These are phyloP conservation scores for Senna siamea DNA, from an alignment of 306 rosid species.

Conservation along the genomic window DNA sequence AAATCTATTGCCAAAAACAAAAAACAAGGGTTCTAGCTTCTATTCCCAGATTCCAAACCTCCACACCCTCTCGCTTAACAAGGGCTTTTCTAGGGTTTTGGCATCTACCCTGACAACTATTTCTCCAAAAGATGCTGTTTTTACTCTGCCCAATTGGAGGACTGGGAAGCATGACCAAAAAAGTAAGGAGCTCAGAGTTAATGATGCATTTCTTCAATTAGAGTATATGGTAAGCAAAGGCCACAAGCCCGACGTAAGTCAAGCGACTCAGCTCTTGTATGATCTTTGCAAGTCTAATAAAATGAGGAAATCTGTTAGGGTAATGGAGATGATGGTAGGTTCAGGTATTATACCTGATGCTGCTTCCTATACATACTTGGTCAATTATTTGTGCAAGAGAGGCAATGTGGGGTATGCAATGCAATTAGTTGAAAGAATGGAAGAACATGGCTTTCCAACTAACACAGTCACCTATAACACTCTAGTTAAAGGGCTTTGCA, in stretches of 20 bases:
- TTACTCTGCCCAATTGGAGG: slow-evolving; percentile 76
- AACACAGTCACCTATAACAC: slow-evolving; percentile 72
- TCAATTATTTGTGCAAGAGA: slow-evolving; percentile 71
- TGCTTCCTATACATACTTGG: slow-evolving; percentile 68
- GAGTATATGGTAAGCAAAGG: slow-evolving; percentile 72
- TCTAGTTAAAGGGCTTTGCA: slow-evolving; percentile 79
- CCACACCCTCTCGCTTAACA: slow-evolving; percentile 53
- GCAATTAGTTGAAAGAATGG: slow-evolving; percentile 91
- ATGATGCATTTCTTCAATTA: slow-evolving; percentile 70
- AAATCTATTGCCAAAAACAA: slow-evolving; percentile 50
- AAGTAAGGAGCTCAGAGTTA: slow-evolving; percentile 57
- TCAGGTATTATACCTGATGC: slow-evolving; percentile 81
- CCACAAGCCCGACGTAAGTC: slow-evolving; percentile 73
- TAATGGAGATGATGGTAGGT: slow-evolving; percentile 80
- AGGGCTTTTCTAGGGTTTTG: slow-evolving; percentile 71
- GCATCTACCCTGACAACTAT: slow-evolving; percentile 62
- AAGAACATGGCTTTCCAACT: slow-evolving; percentile 66
- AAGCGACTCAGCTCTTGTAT: slow-evolving; percentile 81
- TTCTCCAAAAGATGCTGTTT: slow-evolving; percentile 68
- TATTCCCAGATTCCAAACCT: slow-evolving; percentile 51
- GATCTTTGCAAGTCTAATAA: slow-evolving; percentile 79
- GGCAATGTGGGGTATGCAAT: slow-evolving; percentile 90
- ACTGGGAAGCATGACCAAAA: slow-evolving; percentile 54
- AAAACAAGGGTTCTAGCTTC: slow-evolving; percentile 51
- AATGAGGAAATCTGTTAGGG: slow-evolving; percentile 64